These are phyloP conservation scores for Mucor mucedo DNA, from an alignment of 371 early-diverging fungal genomes.

Conservation along the genomic window DNA sequence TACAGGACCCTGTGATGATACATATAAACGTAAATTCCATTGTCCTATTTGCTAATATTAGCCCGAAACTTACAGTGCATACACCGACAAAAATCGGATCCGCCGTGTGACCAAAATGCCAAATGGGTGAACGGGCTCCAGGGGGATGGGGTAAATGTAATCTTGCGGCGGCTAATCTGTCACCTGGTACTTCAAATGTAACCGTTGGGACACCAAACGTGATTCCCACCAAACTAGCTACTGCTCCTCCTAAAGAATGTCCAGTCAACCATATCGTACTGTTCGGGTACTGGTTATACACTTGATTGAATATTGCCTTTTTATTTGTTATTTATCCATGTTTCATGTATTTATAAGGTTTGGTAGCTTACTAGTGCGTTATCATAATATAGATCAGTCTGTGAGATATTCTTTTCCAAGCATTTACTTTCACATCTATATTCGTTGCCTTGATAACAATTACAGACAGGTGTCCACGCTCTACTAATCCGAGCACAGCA, in stretches of 20 bases:
- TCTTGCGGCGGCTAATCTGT: slow-evolving; percentile 76
- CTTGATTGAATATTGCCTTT: slow-evolving; percentile 52
- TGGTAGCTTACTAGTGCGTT: slow-evolving; percentile 68
- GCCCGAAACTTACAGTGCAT: slow-evolving; percentile 63
- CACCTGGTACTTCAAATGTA: slow-evolving; percentile 91
- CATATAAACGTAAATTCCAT: neutral
- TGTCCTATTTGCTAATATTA: neutral
- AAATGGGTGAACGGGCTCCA: slow-evolving; percentile 72
- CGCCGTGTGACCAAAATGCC: slow-evolving; percentile 91
- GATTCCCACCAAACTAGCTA: slow-evolving; percentile 82
- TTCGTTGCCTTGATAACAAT: slow-evolving; percentile 67
- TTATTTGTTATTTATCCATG: neutral
- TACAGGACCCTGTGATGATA: slow-evolving; percentile 57
- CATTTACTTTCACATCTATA: slow-evolving; percentile 72
- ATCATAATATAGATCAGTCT: slow-evolving; percentile 81
- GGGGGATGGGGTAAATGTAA: slow-evolving; percentile 78
- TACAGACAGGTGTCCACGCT: slow-evolving; percentile 86
- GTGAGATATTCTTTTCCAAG: slow-evolving; percentile 59
- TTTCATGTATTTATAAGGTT: neutral
- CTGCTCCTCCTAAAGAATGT: slow-evolving; percentile 92
- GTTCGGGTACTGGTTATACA: slow-evolving; percentile 67
- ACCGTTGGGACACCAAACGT: slow-evolving; percentile 89
- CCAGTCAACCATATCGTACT: slow-evolving; percentile 89
- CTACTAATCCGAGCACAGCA: slow-evolving; percentile 94
- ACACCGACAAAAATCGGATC: slow-evolving; percentile 94